phyloP scores from a whole-genome alignment of 2,329 filamentous ascomycete species.

The Coleophoma eucalyptorum region DNA sequence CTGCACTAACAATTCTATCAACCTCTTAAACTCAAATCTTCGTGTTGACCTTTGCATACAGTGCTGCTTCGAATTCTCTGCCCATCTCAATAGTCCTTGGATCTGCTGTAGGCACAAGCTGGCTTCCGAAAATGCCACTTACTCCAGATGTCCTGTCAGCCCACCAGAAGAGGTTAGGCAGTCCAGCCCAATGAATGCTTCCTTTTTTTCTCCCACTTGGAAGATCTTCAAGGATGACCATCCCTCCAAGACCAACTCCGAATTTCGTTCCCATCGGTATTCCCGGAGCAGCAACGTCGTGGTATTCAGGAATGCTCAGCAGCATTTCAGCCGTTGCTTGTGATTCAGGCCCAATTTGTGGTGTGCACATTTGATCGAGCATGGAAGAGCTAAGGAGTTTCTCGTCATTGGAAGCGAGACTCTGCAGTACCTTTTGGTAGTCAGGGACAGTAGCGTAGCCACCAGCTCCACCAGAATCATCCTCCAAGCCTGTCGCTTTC shows the following conservation, averaged over 20 bases:
- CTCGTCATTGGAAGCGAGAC: conserved; percentile 6
- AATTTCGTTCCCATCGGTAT: conserved; percentile 30
- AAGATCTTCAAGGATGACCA: conserved; percentile 34
- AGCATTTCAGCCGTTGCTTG: conserved; percentile 19
- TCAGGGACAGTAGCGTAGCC: background rate
- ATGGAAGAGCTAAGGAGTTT: conserved; percentile 3
- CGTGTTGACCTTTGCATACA: conserved; percentile 25
- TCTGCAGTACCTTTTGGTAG: conserved; percentile 8
- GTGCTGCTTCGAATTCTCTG: conserved; percentile 31
- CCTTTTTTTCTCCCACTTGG: conserved; percentile 32
- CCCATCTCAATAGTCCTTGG: conserved; percentile 28
- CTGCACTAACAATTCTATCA: too few relatives aligned
- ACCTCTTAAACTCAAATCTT: too few relatives aligned
- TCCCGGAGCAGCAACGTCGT: conserved; percentile 14
- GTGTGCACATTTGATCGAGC: conserved; percentile 8
- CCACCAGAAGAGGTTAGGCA: conserved; percentile 43
- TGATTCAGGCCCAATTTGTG: conserved; percentile 31
- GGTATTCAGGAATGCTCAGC: conserved; percentile 8
- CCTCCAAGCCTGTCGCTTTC: background rate
- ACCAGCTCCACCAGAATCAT: conserved; percentile 7
- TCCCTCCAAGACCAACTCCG: conserved; percentile 37
- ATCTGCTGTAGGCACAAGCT: conserved; percentile 39
- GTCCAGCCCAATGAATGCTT: conserved; percentile 40
- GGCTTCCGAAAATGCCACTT: conserved; percentile 36
- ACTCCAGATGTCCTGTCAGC: conserved; percentile 35